Evolutionary conservation across 2,329 filamentous ascomycete genomes (phyloP), one percentile per base, ranked within the genome.

Genomic region (Aspergillus texensis): DNA sequence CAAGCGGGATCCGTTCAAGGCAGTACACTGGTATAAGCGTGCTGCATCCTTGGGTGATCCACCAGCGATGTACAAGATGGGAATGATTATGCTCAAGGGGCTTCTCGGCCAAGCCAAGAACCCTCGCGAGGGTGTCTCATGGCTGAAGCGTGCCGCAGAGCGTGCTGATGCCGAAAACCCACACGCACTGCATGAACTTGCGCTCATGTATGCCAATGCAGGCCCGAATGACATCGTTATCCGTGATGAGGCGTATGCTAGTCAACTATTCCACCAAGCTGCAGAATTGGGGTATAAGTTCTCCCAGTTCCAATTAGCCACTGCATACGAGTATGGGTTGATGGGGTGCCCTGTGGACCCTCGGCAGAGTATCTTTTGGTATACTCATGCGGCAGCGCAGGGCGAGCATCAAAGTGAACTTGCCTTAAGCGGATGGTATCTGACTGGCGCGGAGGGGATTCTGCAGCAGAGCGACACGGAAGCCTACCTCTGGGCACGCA

Each of bases 31-130:
- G 95, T 99, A 99, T 79, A 93, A 94, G 76, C 91, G 94, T 50
- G 93, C 95, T 8, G 94, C 95, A 12, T 90, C 91, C 14, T 84
- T 98, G 3, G 94, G 95, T 3, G 94, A 99, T 73, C 90, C 91
- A 1, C 91, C 94, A 0, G 95, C 94, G 34, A 96, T 98, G 93
- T 99, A 97, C 82, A 99, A 99, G 79, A 89, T 98, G 79, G 95
- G 95, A 63, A 96, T 97, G 90, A 96, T 99, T 68, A 82, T 92
- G 65, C 86, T 98, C 60, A 98, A 98, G 78, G 95, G 94, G 12
- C 84, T 98, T 32, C 85, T 99, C n/a, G 94, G 94, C 4, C 94
- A 98, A 75, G 86, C 85, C 28, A 88, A 84, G 73, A 96, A 96
- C 73, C 87, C 92, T 3, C 86, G 91, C 50, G 95, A 98, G 79